Evolutionary conservation across 2,329 filamentous ascomycete genomes (phyloP), one percentile per base, ranked within the genome.

Genomic region (Cladosporium sp.): DNA sequence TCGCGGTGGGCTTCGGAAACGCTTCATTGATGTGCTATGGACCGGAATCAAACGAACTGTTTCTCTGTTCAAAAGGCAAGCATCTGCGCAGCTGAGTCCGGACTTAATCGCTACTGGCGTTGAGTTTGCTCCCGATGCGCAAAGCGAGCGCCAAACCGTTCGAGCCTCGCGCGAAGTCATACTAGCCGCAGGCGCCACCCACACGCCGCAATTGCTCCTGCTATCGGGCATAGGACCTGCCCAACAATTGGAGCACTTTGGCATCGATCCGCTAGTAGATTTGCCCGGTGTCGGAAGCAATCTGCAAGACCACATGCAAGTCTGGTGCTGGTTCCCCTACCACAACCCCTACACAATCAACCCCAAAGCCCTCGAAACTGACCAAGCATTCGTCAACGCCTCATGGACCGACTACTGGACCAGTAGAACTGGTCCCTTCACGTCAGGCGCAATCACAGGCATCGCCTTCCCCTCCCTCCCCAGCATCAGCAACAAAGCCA

Each of bases 271-370:
- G 1, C 56, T 82, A 13, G 69, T 76, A 4, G 72, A 84, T 53
- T 77, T 81, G 0, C 75, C 78, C 1, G 79, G 83, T 30, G 82
- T 86, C 2, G 83, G 83, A 2, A 76, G 75, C 54, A 82, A 85
- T 62, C 69, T 86, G 0, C 71, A 82, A 51, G 82, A 86, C 58
- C 81, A 83, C 36, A 53, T 54, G 13, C 56, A 59, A 43, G 55
- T 57, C n/a, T 59, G 53, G 55, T 57, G 55, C 35, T 56, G 52
- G 50, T 56, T 55, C 11, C 58, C 58, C 7, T 61, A 57, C 53
- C 49, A 54, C 45, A 58, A 59, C 49, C 35, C 43, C 6, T 49
- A 50, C 15, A 55, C 47, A 7, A 22, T 50, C 8, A 55, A 54
- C 27, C 59, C 59, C 13, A 52, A 52, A 2, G 45, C 49, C 19